phyloP scores from a whole-genome alignment of 2,329 filamentous ascomycete genomes.

The Pezicula neosporulosa region DNA sequence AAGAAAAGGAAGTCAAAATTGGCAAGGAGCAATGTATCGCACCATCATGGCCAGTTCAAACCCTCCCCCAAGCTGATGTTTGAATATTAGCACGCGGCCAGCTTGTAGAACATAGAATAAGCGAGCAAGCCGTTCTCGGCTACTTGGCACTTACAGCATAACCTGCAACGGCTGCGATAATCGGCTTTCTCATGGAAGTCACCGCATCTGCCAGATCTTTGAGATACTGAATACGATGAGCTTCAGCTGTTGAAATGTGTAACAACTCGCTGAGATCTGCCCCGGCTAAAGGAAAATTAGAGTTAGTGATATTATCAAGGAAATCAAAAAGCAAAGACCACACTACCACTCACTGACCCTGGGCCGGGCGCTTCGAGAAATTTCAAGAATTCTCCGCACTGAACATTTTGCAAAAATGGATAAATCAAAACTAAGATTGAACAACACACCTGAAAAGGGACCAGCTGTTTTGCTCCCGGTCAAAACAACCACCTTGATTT shows the following conservation, averaged over 20 bases:
- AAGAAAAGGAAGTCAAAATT: background rate
- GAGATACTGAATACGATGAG: conserved; percentile 27
- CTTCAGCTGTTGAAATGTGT: conserved; percentile 24
- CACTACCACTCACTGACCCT: no score
- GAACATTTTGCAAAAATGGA: no score
- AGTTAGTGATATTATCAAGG: conserved; percentile 17
- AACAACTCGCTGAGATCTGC: conserved; percentile 34
- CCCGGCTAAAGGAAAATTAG: conserved; percentile 16
- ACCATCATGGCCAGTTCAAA: conserved; percentile 47
- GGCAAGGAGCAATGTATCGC: conserved; percentile 7
- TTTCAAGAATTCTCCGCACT: no score
- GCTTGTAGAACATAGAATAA: background rate
- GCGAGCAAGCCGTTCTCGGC: conserved; percentile 1
- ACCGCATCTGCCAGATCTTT: conserved; percentile 38
- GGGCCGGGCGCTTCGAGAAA: no score
- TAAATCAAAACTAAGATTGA: background rate
- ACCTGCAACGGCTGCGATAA: conserved; percentile 47
- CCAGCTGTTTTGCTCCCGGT: conserved; percentile 32
- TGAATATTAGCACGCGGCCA: conserved; percentile 1
- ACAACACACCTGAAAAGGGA: conserved; percentile 14
- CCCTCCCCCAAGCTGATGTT: conserved; percentile 42
- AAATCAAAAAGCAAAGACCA: conserved; percentile 14
- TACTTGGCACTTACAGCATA: conserved; percentile 39
- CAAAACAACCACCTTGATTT: conserved; percentile 51
- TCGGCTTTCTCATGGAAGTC: conserved; percentile 38